A percentile compares a stretch with the other conserved stretches of the same genome.
Conservation (phyloP, 176 grass and related monocot species). For the Pontederia paniculata region DNA sequence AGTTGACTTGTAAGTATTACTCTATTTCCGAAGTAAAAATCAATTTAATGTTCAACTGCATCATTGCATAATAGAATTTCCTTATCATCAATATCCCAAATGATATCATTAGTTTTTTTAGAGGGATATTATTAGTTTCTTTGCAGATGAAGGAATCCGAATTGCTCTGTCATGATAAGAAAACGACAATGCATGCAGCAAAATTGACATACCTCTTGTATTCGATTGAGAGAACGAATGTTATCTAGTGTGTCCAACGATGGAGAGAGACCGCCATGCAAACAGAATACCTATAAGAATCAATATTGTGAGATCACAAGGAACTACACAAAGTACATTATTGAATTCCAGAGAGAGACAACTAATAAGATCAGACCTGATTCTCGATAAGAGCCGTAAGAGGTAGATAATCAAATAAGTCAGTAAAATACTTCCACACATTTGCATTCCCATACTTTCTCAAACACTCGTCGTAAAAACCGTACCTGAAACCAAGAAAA, state of each 20-base stretch:
- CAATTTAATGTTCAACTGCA: no score
- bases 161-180: not conserved
- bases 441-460: slow-evolving; percentile 99
- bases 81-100: no score
- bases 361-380: slow-evolving; percentile 42
- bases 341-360: slow-evolving; percentile 7
- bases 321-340: not conserved
- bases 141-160: not conserved
- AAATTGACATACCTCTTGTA: slow-evolving; percentile 64
- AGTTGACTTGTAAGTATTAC: no score
- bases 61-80: no score
- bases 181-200: no score
- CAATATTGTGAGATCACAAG: slow-evolving; percentile 9
- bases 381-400: slow-evolving; percentile 99
- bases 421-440: slow-evolving; percentile 98
- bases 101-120: no score
- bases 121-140: no score
- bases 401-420: slow-evolving; percentile 96
- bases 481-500: slow-evolving; percentile 54
- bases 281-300: slow-evolving; percentile 67
- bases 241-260: slow-evolving; percentile 96
- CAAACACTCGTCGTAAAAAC: slow-evolving; percentile 96
- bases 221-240: slow-evolving; percentile 87
- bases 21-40: no score
- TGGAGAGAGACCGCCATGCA: slow-evolving; percentile 96